phyloP scores from a whole-genome alignment of 495 filamentous ascomycete species.

The Hypoxylon cercidicola region DNA sequence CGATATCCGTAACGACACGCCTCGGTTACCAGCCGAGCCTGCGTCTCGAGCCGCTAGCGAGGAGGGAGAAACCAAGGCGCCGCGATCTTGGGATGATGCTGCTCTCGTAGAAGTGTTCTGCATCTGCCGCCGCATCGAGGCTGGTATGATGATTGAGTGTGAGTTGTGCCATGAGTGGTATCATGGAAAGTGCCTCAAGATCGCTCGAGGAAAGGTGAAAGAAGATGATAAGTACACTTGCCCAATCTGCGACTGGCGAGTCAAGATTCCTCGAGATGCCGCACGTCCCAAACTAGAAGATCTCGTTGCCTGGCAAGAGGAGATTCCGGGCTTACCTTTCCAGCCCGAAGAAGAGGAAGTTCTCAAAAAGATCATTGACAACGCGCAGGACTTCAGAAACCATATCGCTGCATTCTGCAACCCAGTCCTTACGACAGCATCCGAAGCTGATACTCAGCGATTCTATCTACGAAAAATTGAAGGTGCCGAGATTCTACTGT shows the following conservation, averaged over 20 bases:
- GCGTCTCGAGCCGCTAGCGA: constrained; percentile 84
- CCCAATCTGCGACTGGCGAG: constrained; percentile 96
- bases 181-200: constrained; percentile 98
- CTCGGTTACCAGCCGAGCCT: constrained; percentile 89
- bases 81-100: constrained; percentile 60
- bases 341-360: constrained; percentile 94
- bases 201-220: constrained; percentile 95
- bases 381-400: constrained; percentile 83
- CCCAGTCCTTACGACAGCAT: constrained; percentile 78
- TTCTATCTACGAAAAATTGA: constrained; percentile 99
- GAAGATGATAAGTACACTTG: constrained; percentile 99
- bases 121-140: constrained; percentile 91
- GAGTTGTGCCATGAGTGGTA: constrained; percentile 99
- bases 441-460: constrained; percentile 89
- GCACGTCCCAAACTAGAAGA: constrained; percentile 96
- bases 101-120: constrained; percentile 87
- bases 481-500: constrained; percentile 92
- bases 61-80: constrained; percentile 64
- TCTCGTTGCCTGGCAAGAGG: constrained; percentile 84
- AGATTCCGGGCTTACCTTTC: constrained; percentile 86
- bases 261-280: constrained; percentile 98
- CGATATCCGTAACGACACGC: constrained; percentile 84
- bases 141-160: constrained; percentile 99
- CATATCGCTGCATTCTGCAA: constrained; percentile 85
- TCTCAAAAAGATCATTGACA: constrained; percentile 82